Conservation (phyloP, 139 green algal genomes). For the Coccomyxa sp. region DNA sequence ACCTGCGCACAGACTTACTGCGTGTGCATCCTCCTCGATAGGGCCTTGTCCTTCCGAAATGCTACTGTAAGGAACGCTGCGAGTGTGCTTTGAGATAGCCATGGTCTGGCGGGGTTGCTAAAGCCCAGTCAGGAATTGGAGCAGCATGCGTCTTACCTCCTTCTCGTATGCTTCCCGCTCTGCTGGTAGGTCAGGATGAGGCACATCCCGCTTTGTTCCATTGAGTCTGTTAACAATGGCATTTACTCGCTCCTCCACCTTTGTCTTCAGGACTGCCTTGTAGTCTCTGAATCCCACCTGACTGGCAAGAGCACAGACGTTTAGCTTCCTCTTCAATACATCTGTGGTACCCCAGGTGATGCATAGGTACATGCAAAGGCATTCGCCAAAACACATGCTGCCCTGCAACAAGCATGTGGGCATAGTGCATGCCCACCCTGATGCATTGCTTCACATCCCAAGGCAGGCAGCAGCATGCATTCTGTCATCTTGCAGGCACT, state of each 20-base stretch:
- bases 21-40: not conserved
- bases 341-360: too few species aligned
- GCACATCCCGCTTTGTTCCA: constrained; percentile 76
- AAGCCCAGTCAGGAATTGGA: not conserved
- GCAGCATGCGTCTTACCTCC: not conserved
- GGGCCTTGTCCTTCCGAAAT: not conserved
- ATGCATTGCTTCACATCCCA: not conserved
- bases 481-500: not conserved
- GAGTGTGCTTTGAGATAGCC: not conserved
- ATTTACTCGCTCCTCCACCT: constrained; percentile 73
- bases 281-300: constrained; percentile 88
- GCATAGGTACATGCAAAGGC: too few species aligned
- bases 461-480: not conserved
- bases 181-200: constrained; percentile 75
- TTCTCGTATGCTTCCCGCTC: constrained; percentile 61
- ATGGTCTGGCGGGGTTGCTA: not conserved
- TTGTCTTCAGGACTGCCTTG: constrained; percentile 62
- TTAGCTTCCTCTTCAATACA: too few species aligned
- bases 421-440: not conserved
- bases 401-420: not conserved
- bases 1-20: constrained; percentile 14
- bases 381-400: not conserved
- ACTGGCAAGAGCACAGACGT: not conserved
- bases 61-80: not conserved
- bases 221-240: constrained; percentile 94